phyloP scores from a whole-genome alignment of 2,329 filamentous ascomycete species.

The Chaetomiaceae sp. region DNA sequence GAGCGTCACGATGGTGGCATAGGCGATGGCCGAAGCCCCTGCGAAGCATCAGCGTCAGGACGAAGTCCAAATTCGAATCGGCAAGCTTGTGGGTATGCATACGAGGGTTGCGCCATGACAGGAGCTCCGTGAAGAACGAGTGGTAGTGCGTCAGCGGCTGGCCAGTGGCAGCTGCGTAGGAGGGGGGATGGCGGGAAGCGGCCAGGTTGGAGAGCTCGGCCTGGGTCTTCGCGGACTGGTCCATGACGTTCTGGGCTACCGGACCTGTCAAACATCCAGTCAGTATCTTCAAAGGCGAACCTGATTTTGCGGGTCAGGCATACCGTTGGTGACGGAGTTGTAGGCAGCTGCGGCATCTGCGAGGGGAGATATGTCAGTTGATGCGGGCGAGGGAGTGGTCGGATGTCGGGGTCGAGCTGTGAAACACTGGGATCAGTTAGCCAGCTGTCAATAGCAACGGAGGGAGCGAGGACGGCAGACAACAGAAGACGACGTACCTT shows the following conservation, averaged over 20 bases:
- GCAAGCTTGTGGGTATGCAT: constrained; percentile 31
- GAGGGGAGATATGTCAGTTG: constrained; percentile 31
- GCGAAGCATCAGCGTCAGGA: constrained; percentile 20
- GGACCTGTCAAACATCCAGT: constrained; percentile 41
- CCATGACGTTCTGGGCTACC: constrained; percentile 55
- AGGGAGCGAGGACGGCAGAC: background rate
- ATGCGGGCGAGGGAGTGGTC: constrained; percentile 17
- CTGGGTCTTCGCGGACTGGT: constrained; percentile 51
- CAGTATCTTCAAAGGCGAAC: constrained; percentile 12
- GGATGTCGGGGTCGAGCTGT: constrained; percentile 14
- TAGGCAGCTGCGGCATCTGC: constrained; percentile 48
- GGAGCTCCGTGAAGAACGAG: constrained; percentile 64
- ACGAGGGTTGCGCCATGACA: constrained; percentile 67
- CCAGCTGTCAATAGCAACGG: constrained; percentile 8
- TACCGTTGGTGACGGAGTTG: constrained; percentile 46
- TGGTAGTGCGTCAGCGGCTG: constrained; percentile 66
- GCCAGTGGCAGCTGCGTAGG: constrained; percentile 52
- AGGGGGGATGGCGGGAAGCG: constrained; percentile 51
- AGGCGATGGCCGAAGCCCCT: constrained; percentile 64
- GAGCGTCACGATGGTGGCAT: constrained; percentile 50
- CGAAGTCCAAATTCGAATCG: constrained; percentile 21
- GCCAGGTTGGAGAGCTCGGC: constrained; percentile 56
- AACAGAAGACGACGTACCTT: constrained; percentile 34
- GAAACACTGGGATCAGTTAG: constrained; percentile 37
- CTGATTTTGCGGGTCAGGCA: background rate